These are phyloP conservation scores for Pseudopediastrum boryanum DNA, from an alignment of 139 green algal species.

Conservation along the genomic window DNA sequence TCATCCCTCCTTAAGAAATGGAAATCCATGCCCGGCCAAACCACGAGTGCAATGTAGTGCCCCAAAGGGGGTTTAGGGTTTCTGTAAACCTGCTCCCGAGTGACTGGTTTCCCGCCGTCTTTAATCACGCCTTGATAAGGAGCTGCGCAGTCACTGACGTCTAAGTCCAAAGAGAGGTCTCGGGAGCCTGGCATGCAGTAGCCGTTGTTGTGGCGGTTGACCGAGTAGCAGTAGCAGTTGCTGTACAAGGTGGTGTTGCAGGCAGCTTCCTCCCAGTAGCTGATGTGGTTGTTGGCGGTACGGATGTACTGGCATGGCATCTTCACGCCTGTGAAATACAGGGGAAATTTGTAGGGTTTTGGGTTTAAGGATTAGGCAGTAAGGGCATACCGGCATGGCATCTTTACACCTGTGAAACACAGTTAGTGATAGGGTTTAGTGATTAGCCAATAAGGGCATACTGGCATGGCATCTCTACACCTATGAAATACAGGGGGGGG, in stretches of 20 bases:
- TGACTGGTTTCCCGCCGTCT: neutral
- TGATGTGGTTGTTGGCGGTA: neutral
- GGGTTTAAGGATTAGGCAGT: too few species aligned
- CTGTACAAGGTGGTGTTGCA: neutral
- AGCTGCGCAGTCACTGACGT: neutral
- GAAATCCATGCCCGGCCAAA: neutral
- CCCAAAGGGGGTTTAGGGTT: neutral
- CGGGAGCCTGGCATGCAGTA: constrained; percentile 20
- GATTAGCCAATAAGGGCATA: neutral
- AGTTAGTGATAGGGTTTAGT: too few species aligned
- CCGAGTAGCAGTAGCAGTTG: constrained; percentile 15
- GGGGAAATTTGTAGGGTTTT: too few species aligned
- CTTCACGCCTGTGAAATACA: too few species aligned
- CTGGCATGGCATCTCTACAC: constrained; percentile 1
- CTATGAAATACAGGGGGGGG: too few species aligned
- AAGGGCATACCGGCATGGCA: too few species aligned
- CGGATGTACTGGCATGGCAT: constrained; percentile 4
- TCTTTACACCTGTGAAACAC: too few species aligned
- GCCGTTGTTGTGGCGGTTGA: neutral
- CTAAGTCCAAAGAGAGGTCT: neutral
- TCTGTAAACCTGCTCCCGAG: neutral
- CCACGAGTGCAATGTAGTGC: constrained; percentile 10
- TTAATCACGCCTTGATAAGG: neutral
- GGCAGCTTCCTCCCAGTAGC: neutral
- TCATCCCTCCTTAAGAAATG: constrained; percentile 12